Conservation (phyloP, 2,329 filamentous ascomycete genomes). For the Bipolaris zeicola region DNA sequence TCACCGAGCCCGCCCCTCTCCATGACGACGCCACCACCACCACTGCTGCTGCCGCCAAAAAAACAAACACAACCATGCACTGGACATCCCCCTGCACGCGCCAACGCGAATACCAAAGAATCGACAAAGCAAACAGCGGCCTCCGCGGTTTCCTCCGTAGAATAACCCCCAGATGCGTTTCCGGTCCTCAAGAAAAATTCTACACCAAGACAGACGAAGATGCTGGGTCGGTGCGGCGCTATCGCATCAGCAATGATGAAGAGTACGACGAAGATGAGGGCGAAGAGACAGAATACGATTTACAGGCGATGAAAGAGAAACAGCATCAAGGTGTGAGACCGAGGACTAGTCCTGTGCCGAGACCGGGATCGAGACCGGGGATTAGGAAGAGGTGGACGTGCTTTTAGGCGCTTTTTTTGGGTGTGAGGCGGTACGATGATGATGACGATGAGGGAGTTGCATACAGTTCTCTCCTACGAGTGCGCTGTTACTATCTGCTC, state of each 20-base stretch:
- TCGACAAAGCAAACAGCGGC: conserved; percentile 47
- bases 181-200: conserved; percentile 41
- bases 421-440: neutral
- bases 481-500: too few relatives aligned
- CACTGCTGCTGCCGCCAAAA: conserved; percentile 1
- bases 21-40: conserved; percentile 4
- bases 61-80: conserved; percentile 41
- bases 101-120: conserved; percentile 44
- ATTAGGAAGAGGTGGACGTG: conserved; percentile 35
- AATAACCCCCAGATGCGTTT: conserved; percentile 43
- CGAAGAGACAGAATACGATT: conserved; percentile 1
- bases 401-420: conserved; percentile 21
- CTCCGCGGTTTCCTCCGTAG: conserved; percentile 41
- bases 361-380: conserved; percentile 5
- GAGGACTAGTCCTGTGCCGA: conserved; percentile 18
- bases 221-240: conserved; percentile 46
- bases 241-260: conserved; percentile 38
- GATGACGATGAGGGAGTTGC: neutral
- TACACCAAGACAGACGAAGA: conserved; percentile 47
- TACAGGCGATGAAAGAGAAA: conserved; percentile 19
- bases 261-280: neutral
- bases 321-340: conserved; percentile 27
- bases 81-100: conserved; percentile 47
- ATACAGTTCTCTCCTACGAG: too few relatives aligned
- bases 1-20: too few relatives aligned